Evolutionary conservation across 2,329 filamentous ascomycete species (phyloP).

Genomic region (Colletotrichum sublineola): DNA sequence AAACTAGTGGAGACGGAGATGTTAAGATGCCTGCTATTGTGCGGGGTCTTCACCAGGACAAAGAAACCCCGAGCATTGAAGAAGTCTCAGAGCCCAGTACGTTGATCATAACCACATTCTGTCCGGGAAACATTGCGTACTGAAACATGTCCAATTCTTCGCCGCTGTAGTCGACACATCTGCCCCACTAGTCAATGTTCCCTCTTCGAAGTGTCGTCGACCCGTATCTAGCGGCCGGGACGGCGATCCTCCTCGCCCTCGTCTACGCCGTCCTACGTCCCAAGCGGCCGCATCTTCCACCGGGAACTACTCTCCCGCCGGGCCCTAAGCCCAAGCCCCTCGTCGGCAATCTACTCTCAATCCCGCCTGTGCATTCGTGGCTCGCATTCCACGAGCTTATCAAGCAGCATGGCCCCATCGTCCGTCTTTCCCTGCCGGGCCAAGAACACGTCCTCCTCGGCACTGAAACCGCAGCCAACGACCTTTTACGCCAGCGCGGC

Average conservation of each 20-base stretch:
- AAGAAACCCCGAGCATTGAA: conserved; percentile 18
- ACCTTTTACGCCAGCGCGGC: conserved; percentile 56
- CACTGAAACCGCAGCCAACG: conserved; percentile 56
- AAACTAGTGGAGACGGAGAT: conserved; percentile 18
- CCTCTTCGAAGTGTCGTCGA: background rate
- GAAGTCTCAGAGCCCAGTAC: background rate
- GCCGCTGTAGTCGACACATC: background rate
- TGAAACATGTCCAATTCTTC: conserved; percentile 8
- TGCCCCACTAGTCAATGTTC: background rate
- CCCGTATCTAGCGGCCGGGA: conserved; percentile 23
- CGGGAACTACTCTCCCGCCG: conserved; percentile 34
- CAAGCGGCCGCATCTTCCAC: conserved; percentile 16
- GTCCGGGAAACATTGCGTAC: background rate
- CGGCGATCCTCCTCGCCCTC: conserved; percentile 19
- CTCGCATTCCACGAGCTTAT: conserved; percentile 56
- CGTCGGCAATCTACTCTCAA: conserved; percentile 52
- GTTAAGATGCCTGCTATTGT: conserved; percentile 16
- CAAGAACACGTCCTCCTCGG: conserved; percentile 53
- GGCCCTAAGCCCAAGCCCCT: conserved; percentile 36
- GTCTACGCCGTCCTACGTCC: conserved; percentile 9
- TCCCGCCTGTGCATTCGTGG: conserved; percentile 55
- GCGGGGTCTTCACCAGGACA: conserved; percentile 19
- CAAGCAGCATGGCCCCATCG: conserved; percentile 56
- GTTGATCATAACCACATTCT: background rate
- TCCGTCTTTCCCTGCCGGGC: conserved; percentile 58